Base-by-base conservation (phyloP, 2,329 filamentous ascomycete species). In the Dothistroma septosporum region DNA sequence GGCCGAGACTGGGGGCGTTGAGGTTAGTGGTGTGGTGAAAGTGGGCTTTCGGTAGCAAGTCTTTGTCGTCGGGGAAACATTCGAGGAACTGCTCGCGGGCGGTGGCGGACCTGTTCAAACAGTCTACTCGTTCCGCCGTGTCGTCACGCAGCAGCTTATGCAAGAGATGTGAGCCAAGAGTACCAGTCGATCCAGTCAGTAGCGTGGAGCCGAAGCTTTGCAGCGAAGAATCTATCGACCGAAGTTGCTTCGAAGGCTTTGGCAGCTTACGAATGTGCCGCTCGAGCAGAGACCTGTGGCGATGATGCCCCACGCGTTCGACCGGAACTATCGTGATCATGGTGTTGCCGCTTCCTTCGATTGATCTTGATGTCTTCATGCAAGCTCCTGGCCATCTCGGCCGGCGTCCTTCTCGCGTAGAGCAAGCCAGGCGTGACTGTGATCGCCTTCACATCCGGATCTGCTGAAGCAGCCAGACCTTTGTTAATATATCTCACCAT, bases 181-280 rank as follows among this genome's bases (percentile, higher is more conserved):
- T 70, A 8, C 75, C 75, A 2, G 75, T 76, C 0, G 70, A 72
- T 0, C 75, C 74, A 2, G 75, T 76, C 16, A 76, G 58, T n/a
- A 74, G 60, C 3, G 76, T 64, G 6, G 59, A 61, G 44, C 62
- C 47, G 28, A 50, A 50, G 47, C 9, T 28, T 12, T 50, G 21
- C 28, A 50, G 10, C 21, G 47, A 19, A 8, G 22, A 12, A n/a
- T 50, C 47, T 3, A 50, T 21, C 19, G 9, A 3, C 47, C 22
- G 22, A 50, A n/a, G 4, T 10, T 50, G 47, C 16, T 31, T 28
- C 4, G 10, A 6, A 24, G 22, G 24, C 28, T 31, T 31, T 14
- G 47, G 22, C 21, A 50, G 21, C 21, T 50, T 24, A 6, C 24
- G 47, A 16, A 50, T 21, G 28, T 50, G 28, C 12, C 14, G 10